These are phyloP conservation scores for Fraxinus sp. DNA, from an alignment of 305 asterid species.

Conservation along the genomic window DNA sequence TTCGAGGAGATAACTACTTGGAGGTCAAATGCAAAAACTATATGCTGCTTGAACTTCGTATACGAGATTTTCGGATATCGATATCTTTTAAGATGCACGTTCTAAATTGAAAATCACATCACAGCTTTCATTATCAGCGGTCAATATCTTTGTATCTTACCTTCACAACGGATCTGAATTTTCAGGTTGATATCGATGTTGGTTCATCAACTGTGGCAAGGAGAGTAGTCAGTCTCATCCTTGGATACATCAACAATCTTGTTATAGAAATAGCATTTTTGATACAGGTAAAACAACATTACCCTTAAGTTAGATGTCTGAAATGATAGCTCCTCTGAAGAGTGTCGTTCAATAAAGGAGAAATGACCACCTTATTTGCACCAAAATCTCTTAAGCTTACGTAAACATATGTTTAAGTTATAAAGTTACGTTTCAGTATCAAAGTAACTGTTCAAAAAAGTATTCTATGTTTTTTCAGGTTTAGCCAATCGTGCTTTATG, in stretches of 20 bases:
- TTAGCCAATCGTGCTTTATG: not conserved
- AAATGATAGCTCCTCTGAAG: not conserved
- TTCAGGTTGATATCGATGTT: conserved; percentile 61
- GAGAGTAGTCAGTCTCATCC: conserved; percentile 62
- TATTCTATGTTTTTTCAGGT: not conserved
- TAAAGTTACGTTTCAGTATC: not conserved
- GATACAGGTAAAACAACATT: conserved; percentile 51
- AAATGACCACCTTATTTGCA: not conserved
- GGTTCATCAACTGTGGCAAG: conserved; percentile 75
- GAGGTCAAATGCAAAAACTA: conserved; percentile 46
- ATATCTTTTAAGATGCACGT: not conserved
- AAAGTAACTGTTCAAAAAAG: not conserved
- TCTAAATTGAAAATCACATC: not conserved
- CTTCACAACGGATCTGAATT: conserved; percentile 6
- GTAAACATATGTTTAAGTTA: not conserved
- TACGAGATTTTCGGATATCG: not conserved
- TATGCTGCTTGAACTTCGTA: not conserved
- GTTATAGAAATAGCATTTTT: conserved; percentile 72
- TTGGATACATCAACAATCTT: conserved; percentile 64
- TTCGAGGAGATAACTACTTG: conserved; percentile 62
- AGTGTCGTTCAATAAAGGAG: not conserved
- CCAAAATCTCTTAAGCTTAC: not conserved
- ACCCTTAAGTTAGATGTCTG: not conserved
- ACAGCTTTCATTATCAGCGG: not conserved
- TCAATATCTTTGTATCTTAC: not conserved